Conservation (phyloP, 257 asterid species). For the Fraxinus quadrangulata region DNA sequence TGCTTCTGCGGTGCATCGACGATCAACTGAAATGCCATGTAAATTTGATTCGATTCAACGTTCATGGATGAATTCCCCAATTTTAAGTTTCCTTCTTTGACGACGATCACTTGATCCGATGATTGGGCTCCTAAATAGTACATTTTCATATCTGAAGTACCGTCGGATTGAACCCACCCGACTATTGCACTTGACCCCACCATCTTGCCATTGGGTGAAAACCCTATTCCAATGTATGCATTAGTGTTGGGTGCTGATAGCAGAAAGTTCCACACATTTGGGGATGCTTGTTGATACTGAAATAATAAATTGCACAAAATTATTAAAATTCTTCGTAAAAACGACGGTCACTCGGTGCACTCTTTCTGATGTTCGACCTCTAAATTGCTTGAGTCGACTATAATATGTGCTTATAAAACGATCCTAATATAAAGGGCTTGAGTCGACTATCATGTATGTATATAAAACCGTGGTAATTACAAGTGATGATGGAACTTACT, state of each 20-base stretch:
- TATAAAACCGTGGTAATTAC: no score
- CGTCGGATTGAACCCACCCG: constrained; percentile 53
- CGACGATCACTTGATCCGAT: constrained; percentile 34
- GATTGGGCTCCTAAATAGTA: constrained; percentile 64
- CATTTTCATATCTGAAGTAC: constrained; percentile 28
- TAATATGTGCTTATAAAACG: no score
- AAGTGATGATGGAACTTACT: constrained; percentile 30
- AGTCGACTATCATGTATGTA: no score
- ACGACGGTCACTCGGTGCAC: no score
- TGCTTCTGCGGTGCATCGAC: constrained; percentile 40
- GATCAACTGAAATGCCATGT: constrained; percentile 59
- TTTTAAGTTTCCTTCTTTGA: constrained; percentile 41
- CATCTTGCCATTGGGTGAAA: constrained; percentile 71
- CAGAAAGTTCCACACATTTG: constrained; percentile 62
- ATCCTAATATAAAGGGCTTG: no score
- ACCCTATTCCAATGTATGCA: constrained; percentile 64
- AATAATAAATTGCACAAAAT: neutral
- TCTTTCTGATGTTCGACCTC: no score
- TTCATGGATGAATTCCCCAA: constrained; percentile 45
- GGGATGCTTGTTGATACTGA: constrained; percentile 54
- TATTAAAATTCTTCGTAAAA: neutral
- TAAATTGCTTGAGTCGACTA: no score
- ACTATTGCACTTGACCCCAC: constrained; percentile 73
- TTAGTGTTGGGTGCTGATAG: constrained; percentile 67
- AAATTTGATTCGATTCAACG: constrained; percentile 39